phyloP scores from a whole-genome alignment of 1,284 basidiomycete genomes.

The Microbotryum lychnidis-dioicae region DNA sequence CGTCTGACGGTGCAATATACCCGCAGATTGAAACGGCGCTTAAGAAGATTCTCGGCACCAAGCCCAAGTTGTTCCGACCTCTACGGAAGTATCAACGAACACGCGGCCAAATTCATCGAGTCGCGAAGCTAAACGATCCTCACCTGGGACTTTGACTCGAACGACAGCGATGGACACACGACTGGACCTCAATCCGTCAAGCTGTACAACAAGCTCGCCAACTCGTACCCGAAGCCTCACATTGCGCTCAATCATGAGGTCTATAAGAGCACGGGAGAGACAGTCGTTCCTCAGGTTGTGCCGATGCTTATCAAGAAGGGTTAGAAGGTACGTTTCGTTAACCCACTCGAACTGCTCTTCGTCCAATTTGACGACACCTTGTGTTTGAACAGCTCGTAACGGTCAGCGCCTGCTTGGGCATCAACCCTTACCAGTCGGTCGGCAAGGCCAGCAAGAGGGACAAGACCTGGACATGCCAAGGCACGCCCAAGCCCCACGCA shows the following conservation, averaged over 20 bases:
- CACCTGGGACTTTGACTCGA: constrained; percentile 32
- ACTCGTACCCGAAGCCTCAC: constrained; percentile 6
- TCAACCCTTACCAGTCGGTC: constrained; percentile 29
- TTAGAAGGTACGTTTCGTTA: constrained; percentile 11
- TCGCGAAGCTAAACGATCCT: constrained; percentile 28
- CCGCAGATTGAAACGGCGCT: constrained; percentile 28
- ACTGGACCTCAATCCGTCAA: constrained; percentile 6
- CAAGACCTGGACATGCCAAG: constrained; percentile 22
- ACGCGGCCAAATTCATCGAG: constrained; percentile 26
- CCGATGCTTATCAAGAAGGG: constrained; percentile 24
- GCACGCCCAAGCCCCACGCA: background rate
- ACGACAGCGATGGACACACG: constrained; percentile 20
- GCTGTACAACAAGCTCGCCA: constrained; percentile 14
- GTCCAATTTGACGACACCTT: no score
- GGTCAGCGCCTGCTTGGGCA: constrained; percentile 30
- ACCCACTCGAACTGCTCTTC: no score
- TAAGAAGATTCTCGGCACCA: constrained; percentile 36
- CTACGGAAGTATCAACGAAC: constrained; percentile 28
- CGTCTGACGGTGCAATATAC: no score
- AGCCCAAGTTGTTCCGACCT: constrained; percentile 34
- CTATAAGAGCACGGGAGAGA: constrained; percentile 15
- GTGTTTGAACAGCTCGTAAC: constrained; percentile 15
- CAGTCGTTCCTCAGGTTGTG: constrained; percentile 25
- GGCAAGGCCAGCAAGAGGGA: constrained; percentile 25
- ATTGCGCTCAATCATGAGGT: constrained; percentile 32